phyloP scores from a whole-genome alignment of 2,329 filamentous ascomycete genomes.

The Cytospora paraplurivora region DNA sequence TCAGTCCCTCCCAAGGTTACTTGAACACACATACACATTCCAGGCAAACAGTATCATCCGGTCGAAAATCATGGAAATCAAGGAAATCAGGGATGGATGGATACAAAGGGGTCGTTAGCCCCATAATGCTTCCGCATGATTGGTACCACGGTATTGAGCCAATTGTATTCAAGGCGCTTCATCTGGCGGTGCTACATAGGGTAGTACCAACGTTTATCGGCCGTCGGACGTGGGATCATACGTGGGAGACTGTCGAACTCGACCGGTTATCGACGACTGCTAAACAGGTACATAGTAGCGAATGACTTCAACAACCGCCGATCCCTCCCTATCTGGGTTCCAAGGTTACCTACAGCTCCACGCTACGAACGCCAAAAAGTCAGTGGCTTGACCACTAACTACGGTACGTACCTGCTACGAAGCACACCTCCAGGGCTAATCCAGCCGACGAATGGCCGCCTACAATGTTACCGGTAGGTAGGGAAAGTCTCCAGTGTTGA shows the following conservation, averaged over 20 bases:
- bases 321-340: constrained; percentile 1
- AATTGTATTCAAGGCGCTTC: not conserved
- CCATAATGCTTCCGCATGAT: not conserved
- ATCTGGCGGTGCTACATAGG: not conserved
- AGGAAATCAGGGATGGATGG: not conserved
- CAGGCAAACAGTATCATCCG: not conserved
- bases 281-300: too few relatives aligned
- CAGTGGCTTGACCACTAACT: not conserved
- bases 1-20: too few relatives aligned
- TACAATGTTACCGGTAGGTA: too few relatives aligned
- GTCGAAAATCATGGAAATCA: not conserved
- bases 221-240: too few relatives aligned
- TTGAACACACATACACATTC: not conserved
- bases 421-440: too few relatives aligned
- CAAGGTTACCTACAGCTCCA: not conserved
- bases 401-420: too few relatives aligned
- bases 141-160: not conserved
- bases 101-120: not conserved
- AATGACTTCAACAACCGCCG: not conserved
- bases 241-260: too few relatives aligned
- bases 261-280: too few relatives aligned
- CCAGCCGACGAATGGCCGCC: too few relatives aligned
- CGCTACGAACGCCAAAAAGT: not conserved
- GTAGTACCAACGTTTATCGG: not conserved
- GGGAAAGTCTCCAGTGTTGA: not conserved